Evolutionary conservation across 2,329 filamentous ascomycete species (phyloP).

Genomic region (Colletotrichum tofieldiae): DNA sequence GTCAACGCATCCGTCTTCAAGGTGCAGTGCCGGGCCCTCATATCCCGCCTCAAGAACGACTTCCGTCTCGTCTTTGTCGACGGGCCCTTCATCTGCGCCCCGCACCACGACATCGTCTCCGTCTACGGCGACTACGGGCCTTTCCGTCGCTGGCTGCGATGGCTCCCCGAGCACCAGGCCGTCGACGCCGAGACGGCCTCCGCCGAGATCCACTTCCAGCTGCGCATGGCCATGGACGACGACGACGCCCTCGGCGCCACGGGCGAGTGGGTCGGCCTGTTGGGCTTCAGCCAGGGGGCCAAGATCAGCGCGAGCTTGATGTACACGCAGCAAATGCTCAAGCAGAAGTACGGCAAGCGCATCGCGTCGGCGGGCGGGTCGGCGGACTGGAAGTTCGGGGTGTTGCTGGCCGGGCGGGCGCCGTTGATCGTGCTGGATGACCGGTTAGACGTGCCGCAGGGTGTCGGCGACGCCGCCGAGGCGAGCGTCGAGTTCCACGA

Average conservation of each 20-base stretch:
- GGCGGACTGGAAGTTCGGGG: conserved; percentile 70
- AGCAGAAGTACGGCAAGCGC: conserved; percentile 52
- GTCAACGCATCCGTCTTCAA: conserved; percentile 80
- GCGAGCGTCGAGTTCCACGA: conserved; percentile 57
- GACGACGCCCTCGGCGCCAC: conserved; percentile 66
- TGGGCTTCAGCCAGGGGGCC: conserved; percentile 79
- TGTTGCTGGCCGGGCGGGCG: conserved; percentile 74
- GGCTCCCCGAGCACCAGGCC: conserved; percentile 70
- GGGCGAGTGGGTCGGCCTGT: conserved; percentile 72
- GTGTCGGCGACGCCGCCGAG: conserved; percentile 49
- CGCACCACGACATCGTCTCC: conserved; percentile 74
- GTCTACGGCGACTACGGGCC: conserved; percentile 79
- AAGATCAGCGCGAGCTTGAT: conserved; percentile 74
- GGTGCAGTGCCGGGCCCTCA: conserved; percentile 74
- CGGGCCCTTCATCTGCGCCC: conserved; percentile 74
- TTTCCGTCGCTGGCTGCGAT: conserved; percentile 75
- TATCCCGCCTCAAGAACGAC: conserved; percentile 62
- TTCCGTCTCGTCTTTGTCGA: conserved; percentile 84
- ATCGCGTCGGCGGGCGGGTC: conserved; percentile 50
- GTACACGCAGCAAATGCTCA: conserved; percentile 72
- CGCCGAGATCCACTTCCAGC: conserved; percentile 56
- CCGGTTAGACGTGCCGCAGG: conserved; percentile 45
- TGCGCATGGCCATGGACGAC: conserved; percentile 64
- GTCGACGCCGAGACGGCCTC: conserved; percentile 63
- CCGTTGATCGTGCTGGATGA: conserved; percentile 70